Base-by-base conservation (phyloP, 208 protist genomes). In the Leishmania turanica region DNA sequence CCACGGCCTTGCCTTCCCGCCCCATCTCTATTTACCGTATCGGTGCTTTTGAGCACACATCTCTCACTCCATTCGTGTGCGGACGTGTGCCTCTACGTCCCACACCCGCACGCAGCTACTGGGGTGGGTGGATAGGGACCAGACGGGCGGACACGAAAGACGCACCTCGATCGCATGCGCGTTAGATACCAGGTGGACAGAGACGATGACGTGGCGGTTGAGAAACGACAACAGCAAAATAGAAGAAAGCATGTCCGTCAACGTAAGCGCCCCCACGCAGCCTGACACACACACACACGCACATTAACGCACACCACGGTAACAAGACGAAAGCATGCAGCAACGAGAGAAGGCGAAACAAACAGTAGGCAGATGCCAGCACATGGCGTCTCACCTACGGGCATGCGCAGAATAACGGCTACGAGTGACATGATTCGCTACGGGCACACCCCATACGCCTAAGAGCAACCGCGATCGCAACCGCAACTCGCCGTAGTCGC, bases 251-350 rank as follows among this genome's bases (percentile, higher is more conserved):
- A 31, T n/a, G 37, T 4, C 42, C 24, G 37, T 37, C 3, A 73
- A 60, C 40, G 27, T 37, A 9, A 3, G 13, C 68, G 40, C 34
- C 11, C n/a, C 65, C 17, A 42, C 13, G 45, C n/a, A 73, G 42
- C 40, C 40, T 40, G 21, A 73, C 68, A 13, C 68, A 73, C 49
- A 58, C 49, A 75, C 70, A 58, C 8, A 58, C n/a, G n/a, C 70
- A 75, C 51, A 62, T 60, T 15, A 31, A 47, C 11, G n/a, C 24
- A 40, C n/a, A 37, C 5, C 17, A 71, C 9, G 42, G 31, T 15
- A 42, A 49, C 37, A 0, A n/a, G n/a, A 37, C 31, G 21, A 47
- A 40, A 24, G 37, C 17, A 49, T 47, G 17, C 40, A 71, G 47
- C 42, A 54, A 42, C 15, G 34, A 24, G 24, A 72, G 42, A 42